Evolutionary conservation across 371 early-diverging fungal species (phyloP), one percentile per base, ranked within the genome.

Genomic region (Rhizopus sp.): DNA sequence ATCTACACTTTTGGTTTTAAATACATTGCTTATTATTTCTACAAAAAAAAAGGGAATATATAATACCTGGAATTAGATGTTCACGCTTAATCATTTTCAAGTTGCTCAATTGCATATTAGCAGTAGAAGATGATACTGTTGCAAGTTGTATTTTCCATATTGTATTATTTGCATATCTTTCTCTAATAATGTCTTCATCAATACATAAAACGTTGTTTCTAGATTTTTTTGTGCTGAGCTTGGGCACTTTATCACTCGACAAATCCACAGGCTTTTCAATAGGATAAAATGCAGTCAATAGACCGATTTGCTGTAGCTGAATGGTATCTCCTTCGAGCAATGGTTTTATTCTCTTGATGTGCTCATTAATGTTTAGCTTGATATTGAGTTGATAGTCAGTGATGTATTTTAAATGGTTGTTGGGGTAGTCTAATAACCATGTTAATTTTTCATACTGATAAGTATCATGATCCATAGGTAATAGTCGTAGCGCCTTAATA

Each of bases 371-470:
- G 31, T 78, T 75, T 3, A 69, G 56, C 7, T 60, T 65, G 3
- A 57, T 44, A 13, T 65, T 53, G 2, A 40, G 33, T 9, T 57
- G 58, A 5, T 45, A 38, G 34, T 68, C 57, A 3, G 60, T 63
- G 17, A 56, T 57, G 12, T 63, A 63, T 53, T 73, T 67, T 5
- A 89, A 75, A n/a, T 72, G 64, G 30, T 80, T 68, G 54, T 90
- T 86, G 60, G 92, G 75, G 66, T 77, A 76, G 35, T 78, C 75
- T 42, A 92, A 70, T 53, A 85, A 83, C 63, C 63, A 63, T 7
- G 44, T 45, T 15, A 57, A 35, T 5, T 50, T 41, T 46, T 57
- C 53, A n/a, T 42, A 45, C 6, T 50, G 42, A 4, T 10, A 3
- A 3, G 48, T 7, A 32, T 47, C n/a, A 8, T 10, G 29, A 23